Conservation (phyloP, 805 yeast species). For the Saccharomycopsis malanga region DNA sequence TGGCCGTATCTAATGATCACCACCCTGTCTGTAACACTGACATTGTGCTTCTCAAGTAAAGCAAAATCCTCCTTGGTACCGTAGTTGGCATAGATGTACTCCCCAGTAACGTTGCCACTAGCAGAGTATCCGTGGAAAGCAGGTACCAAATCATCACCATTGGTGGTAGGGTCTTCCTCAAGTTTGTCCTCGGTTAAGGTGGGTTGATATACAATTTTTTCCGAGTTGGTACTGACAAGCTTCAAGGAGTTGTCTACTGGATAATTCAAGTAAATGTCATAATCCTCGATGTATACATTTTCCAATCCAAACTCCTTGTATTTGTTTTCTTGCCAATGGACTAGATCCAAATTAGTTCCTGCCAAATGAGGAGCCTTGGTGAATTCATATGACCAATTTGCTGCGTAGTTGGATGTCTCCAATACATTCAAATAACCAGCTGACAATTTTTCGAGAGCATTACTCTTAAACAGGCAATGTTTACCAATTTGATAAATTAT, state of each 20-base stretch:
- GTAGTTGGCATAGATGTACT: constrained; percentile 60
- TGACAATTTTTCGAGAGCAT: too few relatives aligned
- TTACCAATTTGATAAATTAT: too few relatives aligned
- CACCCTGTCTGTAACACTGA: constrained; percentile 49
- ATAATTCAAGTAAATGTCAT: constrained; percentile 55
- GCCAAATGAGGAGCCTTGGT: constrained; percentile 53
- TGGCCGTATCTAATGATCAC: constrained; percentile 63
- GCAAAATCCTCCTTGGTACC: constrained; percentile 59
- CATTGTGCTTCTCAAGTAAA: constrained; percentile 37
- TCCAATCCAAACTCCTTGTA: constrained; percentile 55
- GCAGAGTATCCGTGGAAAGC: constrained; percentile 76
- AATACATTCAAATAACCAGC: constrained; percentile 25
- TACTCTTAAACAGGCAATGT: too few relatives aligned
- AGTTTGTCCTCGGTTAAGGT: constrained; percentile 46
- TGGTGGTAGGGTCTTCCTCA: constrained; percentile 41
- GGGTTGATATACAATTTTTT: constrained; percentile 41
- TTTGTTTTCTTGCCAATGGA: constrained; percentile 52
- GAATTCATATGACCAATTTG: constrained; percentile 48
- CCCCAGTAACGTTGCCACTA: constrained; percentile 64
- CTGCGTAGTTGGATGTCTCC: constrained; percentile 32
- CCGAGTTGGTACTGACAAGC: constrained; percentile 26
- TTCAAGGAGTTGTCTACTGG: constrained; percentile 51
- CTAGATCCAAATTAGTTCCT: constrained; percentile 42
- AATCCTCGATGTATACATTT: constrained; percentile 43
- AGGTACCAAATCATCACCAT: constrained; percentile 45